Conservation (phyloP, 345 rosid genomes). For the Citrus cavaleriei region DNA sequence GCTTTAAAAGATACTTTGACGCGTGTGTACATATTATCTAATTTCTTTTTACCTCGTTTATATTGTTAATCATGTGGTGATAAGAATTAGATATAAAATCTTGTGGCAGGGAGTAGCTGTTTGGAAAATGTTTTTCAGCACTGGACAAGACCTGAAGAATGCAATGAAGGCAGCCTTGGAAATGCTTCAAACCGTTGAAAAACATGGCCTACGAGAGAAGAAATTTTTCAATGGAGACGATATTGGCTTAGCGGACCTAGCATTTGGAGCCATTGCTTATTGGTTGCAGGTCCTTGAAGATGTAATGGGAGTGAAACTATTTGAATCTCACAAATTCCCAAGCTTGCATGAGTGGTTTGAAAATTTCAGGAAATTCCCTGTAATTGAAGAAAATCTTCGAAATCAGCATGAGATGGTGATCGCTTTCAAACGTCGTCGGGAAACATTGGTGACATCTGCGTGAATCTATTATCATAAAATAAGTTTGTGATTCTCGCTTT, state of each 20-base stretch:
- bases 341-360: constrained; percentile 8
- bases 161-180: constrained; percentile 7
- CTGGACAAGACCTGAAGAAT: constrained; percentile 10
- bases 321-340: constrained; percentile 15
- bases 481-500: no score
- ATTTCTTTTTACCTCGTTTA: no score
- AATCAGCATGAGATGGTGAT: no score
- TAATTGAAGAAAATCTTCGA: no score
- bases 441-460: no score
- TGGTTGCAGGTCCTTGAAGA: constrained; percentile 13
- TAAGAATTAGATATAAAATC: no score
- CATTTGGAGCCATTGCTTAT: constrained; percentile 11
- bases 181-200: constrained; percentile 11
- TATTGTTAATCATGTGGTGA: no score
- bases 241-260: constrained; percentile 18
- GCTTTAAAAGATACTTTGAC: no score
- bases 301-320: not conserved
- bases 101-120: constrained; percentile 5
- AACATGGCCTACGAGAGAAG: constrained; percentile 11
- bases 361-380: not conserved
- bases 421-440: no score
- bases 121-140: constrained; percentile 5
- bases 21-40: no score
- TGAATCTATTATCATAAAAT: no score
- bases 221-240: constrained; percentile 16